These are phyloP conservation scores for Collybia mongolica DNA, from an alignment of 768 basidiomycete species.

Conservation along the genomic window DNA sequence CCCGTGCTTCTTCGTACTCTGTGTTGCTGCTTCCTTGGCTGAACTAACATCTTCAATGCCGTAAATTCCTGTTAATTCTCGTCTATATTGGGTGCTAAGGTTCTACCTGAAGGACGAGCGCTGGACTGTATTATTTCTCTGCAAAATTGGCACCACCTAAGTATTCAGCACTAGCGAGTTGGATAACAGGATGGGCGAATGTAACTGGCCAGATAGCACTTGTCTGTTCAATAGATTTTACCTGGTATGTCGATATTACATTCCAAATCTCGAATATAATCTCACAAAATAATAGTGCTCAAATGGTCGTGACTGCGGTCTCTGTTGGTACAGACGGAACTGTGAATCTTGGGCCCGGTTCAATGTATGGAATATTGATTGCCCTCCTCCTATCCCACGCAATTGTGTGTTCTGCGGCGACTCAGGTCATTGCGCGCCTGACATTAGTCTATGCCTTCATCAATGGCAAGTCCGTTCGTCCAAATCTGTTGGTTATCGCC, in stretches of 20 bases:
- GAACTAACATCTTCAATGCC: constrained; percentile 76
- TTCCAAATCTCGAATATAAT: no score
- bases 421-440: constrained; percentile 60
- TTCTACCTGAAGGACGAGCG: constrained; percentile 54
- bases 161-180: constrained; percentile 61
- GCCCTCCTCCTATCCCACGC: constrained; percentile 65
- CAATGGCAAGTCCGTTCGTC: constrained; percentile 43
- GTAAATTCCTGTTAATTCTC: constrained; percentile 37
- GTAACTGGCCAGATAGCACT: constrained; percentile 64
- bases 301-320: constrained; percentile 75
- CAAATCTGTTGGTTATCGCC: constrained; percentile 7
- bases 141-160: constrained; percentile 66
- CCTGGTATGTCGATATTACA: constrained; percentile 24
- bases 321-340: constrained; percentile 57
- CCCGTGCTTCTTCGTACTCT: constrained; percentile 65
- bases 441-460: constrained; percentile 69
- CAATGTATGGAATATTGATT: constrained; percentile 66
- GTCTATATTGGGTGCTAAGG: background rate
- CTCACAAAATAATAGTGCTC: constrained; percentile 36
- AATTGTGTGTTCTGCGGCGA: constrained; percentile 69
- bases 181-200: constrained; percentile 74
- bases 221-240: constrained; percentile 74
- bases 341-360: constrained; percentile 48
- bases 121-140: constrained; percentile 79
- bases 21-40: constrained; percentile 67